These are phyloP conservation scores for Sideroxylon spinosum DNA, from an alignment of 179 eudicot genomes.

Conservation along the genomic window DNA sequence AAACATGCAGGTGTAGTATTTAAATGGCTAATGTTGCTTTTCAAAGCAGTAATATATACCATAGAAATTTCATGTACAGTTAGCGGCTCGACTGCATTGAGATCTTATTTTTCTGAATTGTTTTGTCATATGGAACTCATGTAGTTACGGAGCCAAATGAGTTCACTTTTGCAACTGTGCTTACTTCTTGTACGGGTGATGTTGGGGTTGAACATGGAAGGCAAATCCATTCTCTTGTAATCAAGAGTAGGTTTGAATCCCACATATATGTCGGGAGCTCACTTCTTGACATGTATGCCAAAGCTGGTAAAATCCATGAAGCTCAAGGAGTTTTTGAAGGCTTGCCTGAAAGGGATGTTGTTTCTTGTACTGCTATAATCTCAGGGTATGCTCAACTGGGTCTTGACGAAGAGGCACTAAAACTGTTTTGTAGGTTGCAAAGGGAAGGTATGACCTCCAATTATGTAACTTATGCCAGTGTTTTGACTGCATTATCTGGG, in stretches of 20 bases:
- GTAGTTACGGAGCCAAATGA: slow-evolving; percentile 76
- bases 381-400: slow-evolving; percentile 49
- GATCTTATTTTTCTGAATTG: neutral
- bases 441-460: slow-evolving; percentile 35
- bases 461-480: slow-evolving; percentile 63
- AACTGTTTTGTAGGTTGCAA: slow-evolving; percentile 33
- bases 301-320: slow-evolving; percentile 39
- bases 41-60: neutral
- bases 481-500: slow-evolving; percentile 65
- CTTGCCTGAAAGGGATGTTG: slow-evolving; percentile 44
- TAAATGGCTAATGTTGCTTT: neutral
- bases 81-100: neutral
- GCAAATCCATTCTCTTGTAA: slow-evolving; percentile 64
- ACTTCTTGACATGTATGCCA: slow-evolving; percentile 64
- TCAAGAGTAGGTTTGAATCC: slow-evolving; percentile 49
- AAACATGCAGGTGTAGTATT: neutral
- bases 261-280: slow-evolving; percentile 86
- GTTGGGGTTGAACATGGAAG: slow-evolving; percentile 47
- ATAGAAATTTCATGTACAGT: neutral
- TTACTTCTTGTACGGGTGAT: slow-evolving; percentile 58
- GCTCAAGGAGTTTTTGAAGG: slow-evolving; percentile 38
- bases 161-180: slow-evolving; percentile 75
- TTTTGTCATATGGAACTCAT: slow-evolving; percentile 19
- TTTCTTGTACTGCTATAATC: slow-evolving; percentile 50
- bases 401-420: slow-evolving; percentile 37